Evolutionary conservation across 352 stramenopile genomes (phyloP), one percentile per base, ranked within the genome.

Genomic region (Globisporangium iwayamae): DNA sequence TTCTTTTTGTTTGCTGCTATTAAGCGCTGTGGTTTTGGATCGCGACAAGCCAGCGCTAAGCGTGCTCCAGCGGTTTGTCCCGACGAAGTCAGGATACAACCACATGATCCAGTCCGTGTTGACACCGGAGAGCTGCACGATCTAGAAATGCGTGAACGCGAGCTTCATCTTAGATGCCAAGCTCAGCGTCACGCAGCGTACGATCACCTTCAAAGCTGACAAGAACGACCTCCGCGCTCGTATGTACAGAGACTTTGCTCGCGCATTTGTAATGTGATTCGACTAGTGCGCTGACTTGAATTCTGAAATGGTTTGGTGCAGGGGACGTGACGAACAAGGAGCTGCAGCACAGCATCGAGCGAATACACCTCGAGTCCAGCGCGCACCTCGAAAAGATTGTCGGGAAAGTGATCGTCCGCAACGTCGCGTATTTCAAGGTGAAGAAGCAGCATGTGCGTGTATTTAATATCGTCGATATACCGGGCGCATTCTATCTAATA

Each of bases 401-500:
- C 14, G 76, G 79, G 9, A 85, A 88, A 55, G 72, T 85, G 47
- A 76, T 88, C 59, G 67, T 73, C 30, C 78, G 76, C 41, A 68
- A 83, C 30, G 76, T 88, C 9, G 73, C 64, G 34, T 89, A 90
- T 56, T 90, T 92, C 60, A 92, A 92, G 72, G 81, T 89, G 62
- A 53, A 32, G 7, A 9, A n/a, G 6, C 39, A 39, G 9, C 10
- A 20, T 41, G 36, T 41, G 36, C 11, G 36, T 41, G 36, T 41
- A 41, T 41, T 10, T 41, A 41, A 41, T 41, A 41, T 41, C 36
- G 8, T 41, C 0, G 25, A 28, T 28, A 41, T 41, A 14, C 36
- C 36, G 36, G 10, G 36, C 36, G 36, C 36, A 41, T 14, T 41
- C 36, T 41, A 8, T 41, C 36, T 41, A 41, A 41, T 41, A 10